Evolutionary conservation across 2,329 filamentous ascomycete species (phyloP), one percentile per base, ranked within the genome.

Genomic region (Fusarium tanahbumbuense): DNA sequence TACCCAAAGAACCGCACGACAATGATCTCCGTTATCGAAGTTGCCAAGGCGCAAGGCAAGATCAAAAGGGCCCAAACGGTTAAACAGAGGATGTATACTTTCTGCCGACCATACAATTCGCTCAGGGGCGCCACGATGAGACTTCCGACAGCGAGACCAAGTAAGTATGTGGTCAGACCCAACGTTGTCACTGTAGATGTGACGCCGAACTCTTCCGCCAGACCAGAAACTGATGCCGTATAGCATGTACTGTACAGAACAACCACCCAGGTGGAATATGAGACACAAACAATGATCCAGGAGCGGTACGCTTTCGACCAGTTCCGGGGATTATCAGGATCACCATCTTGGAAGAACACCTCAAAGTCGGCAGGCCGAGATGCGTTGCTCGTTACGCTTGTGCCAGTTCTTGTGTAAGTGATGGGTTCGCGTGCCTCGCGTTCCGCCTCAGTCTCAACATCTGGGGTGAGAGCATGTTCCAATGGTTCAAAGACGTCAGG

Each of bases 161-260:
- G 78, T 11, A 96, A 84, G 76, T 96, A 97, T 0, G 91, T 90
- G 0, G 93, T 96, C 46, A 97, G 83, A 8, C 93, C 93, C 5
- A 96, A 81, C 0, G 92, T 92, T 1, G 90, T 86, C n/a, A 91
- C 78, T 1, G 88, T 89, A 34, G 87, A 83, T 16, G 82, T 76
- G 20, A 88, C 83, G 40, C 84, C 80, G 71, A 93, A 95, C 54
- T 93, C 90, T 16, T 83, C 78, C 74, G 89, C 87, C 78, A 97
- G 87, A 1, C 91, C 90, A 1, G 88, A 86, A 34, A 92, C 88
- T 5, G 89, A 90, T 1, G 90, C 88, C 1, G 93, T 93, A 77
- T 96, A 97, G 54, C 88, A 90, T 1, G 93, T 96, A 48, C 90
- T 93, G 76, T 94, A 93, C 47, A 93, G 77, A 18, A 93, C 90